Conservation (phyloP, 106 monocot genomes). For the Dendrobium officinale region DNA sequence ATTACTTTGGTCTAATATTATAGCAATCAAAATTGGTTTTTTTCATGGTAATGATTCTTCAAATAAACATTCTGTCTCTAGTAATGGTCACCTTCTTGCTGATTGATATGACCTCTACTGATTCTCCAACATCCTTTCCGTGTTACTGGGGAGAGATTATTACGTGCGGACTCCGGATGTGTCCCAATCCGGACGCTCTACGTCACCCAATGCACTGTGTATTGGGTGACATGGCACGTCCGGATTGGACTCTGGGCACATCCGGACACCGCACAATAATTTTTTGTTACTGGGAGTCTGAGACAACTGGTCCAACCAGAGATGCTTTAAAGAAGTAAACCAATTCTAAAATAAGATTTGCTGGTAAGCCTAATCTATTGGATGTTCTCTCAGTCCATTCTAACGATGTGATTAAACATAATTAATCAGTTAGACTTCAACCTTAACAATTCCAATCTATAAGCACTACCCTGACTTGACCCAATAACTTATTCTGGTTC, state of each 20-base stretch:
- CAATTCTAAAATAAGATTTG: background rate
- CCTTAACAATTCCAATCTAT: background rate
- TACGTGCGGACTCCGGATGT: too few species aligned
- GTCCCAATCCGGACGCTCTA: too few species aligned
- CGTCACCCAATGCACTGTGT: too few species aligned
- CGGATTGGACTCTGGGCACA: too few species aligned
- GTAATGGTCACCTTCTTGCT: background rate
- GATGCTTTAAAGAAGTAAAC: background rate
- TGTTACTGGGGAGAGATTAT: too few species aligned
- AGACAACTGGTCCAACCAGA: background rate
- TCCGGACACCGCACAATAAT: too few species aligned
- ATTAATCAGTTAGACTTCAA: background rate
- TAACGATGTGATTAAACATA: background rate
- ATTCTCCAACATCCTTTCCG: background rate
- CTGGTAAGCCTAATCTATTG: background rate
- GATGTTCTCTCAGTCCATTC: background rate
- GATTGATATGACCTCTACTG: background rate
- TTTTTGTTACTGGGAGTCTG: background rate
- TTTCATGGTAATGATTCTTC: background rate
- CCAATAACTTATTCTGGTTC: background rate
- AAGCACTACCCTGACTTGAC: background rate
- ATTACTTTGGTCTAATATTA: background rate
- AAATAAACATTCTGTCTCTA: background rate
- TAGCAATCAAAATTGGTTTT: background rate
- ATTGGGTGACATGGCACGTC: too few species aligned